Evolutionary conservation across 1,284 basidiomycete genomes (phyloP).

Genomic region (Ceratobasidium sp.): DNA sequence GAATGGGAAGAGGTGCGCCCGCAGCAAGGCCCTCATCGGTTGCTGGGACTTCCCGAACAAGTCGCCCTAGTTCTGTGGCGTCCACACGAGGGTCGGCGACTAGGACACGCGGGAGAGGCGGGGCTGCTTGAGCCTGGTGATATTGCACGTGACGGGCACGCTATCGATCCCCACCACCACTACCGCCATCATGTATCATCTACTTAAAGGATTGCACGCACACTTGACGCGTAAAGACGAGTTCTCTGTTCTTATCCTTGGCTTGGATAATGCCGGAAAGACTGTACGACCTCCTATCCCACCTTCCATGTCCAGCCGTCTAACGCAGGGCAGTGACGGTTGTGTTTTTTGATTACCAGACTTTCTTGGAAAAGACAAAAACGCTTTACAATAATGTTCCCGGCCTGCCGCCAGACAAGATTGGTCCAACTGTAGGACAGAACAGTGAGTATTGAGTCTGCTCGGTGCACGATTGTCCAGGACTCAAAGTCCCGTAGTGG

Average conservation of each 20-base stretch:
- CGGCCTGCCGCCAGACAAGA: constrained; percentile 86
- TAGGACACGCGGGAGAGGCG: constrained; percentile 32
- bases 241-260: constrained; percentile 90
- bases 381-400: constrained; percentile 87
- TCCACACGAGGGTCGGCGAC: constrained; percentile 22
- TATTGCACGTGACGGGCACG: constrained; percentile 21
- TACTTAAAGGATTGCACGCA: constrained; percentile 88
- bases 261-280: constrained; percentile 87
- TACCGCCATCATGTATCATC: constrained; percentile 78
- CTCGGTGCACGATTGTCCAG: background rate
- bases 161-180: background rate
- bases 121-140: constrained; percentile 5
- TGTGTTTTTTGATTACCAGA: constrained; percentile 60
- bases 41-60: constrained; percentile 24
- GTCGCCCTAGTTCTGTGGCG: constrained; percentile 39
- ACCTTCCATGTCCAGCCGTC: background rate
- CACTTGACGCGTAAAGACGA: constrained; percentile 93
- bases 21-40: constrained; percentile 33
- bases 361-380: constrained; percentile 91
- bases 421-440: constrained; percentile 93
- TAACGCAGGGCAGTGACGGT: constrained; percentile 33
- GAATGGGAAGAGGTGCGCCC: constrained; percentile 29
- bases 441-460: constrained; percentile 71
- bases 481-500: constrained; percentile 64
- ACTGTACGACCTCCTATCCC: constrained; percentile 65